Evolutionary conservation across 495 filamentous ascomycete species (phyloP), one percentile per base, ranked within the genome.

Genomic region (Aspergillus biplanus): DNA sequence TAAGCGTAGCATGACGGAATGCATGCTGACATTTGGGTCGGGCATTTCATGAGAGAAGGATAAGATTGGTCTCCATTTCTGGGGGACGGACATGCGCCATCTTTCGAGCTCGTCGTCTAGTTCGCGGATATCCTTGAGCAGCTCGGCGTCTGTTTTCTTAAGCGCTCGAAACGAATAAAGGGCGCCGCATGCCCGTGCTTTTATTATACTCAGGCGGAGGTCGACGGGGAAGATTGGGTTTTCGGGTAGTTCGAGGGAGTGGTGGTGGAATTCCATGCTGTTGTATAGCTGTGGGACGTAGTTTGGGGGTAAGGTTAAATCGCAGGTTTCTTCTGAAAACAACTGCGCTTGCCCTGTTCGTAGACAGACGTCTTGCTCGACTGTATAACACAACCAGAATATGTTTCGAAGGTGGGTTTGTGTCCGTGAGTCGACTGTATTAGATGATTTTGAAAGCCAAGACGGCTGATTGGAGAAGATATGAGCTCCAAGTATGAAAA

Each of bases 311-410:
- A 84, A 69, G 0, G 81, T 80, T 16, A 86, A 69, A 65, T 85
- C 82, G 65, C 83, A 86, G 59, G 83, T 80, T 27, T 85, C 80
- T 55, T 86, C 81, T 12, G 71, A 69, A 42, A 85, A 79, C 3
- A 72, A 67, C n/a, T 82, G 80, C 7, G 82, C 82, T 63, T 82
- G 81, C 6, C 82, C 83, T 0, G 77, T 83, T 33, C 82, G 77
- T 7, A 85, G 68, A 0, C 77, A 70, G 11, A 84, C 64, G 50
- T 85, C 82, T 62, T 83, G 84, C 55, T 86, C 83, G 34, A 82
- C 58, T 2, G 71, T 76, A 53, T 83, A 86, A 70, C 79, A 79
- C 4, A 85, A 68, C 83, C 82, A 86, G 64, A 86, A 86, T 0
- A 86, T 59, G 50, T 78, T 78, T 0, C 83, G 80, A 0, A 84